Base-by-base conservation (phyloP, 805 yeast species). In the Schwanniomyces pseudopolymorphus region DNA sequence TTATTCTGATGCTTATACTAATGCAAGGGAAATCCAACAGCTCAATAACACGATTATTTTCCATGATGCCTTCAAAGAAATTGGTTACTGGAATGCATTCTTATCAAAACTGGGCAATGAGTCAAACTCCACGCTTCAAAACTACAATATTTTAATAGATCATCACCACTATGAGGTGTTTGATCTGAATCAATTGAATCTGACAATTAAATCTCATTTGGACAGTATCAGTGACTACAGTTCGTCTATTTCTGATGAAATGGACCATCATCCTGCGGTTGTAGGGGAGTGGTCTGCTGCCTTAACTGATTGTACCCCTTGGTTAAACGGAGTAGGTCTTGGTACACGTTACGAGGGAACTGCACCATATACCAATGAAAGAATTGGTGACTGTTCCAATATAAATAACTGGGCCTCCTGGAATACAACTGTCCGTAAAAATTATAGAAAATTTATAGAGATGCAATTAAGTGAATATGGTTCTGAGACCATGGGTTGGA, bases 201-300 rank as follows among this genome's bases (percentile, higher is more conserved):
- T 41, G 40, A 60, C 64, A 20, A 64, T 70, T 20, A 59, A 70
- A 16, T 65, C 47, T 43, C 74, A 50, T 60, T 64, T 57, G 46
- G 48, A 45, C 51, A 64, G 49, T 57, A 77, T 59, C 42, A 55
- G 45, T 50, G 47, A 66, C 59, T 59, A 64, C 60, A 51, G 67
- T 20, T 41, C 64, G 49, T 49, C 69, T 45, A 57, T 78, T 60
- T 16, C 56, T 41, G 28, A 69, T 33, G 74, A 75, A 43, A 61
- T 66, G 33, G 71, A 70, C 22, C 50, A 55, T 20, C 71, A 68
- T 46, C 80, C 80, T 26, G 78, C 81, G 3, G 71, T 85, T 6
- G 79, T 82, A 35, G 88, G 89, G 3, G 89, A 84, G 63, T 84
- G 84, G 84, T 21, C 83, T 17, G 88, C 83, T 17, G 89, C 85